Conservation (phyloP, 1,284 basidiomycete species). For the Xerocomus amazonicus region DNA sequence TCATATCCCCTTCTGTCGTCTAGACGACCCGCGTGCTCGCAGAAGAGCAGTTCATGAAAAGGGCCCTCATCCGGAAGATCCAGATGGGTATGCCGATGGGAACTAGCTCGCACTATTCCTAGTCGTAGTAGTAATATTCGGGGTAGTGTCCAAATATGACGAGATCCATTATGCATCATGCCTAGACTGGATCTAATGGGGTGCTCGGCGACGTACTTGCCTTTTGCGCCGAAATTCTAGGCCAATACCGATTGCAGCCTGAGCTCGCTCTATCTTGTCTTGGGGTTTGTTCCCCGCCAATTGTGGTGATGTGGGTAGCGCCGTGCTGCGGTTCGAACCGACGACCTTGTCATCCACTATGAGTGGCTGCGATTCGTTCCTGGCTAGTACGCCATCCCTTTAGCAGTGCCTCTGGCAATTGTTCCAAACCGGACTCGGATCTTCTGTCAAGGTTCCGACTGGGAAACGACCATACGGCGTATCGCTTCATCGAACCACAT, state of each 20-base stretch:
- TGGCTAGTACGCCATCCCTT: conserved; percentile 20
- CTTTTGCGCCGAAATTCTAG: conserved; percentile 37
- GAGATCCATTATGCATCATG: conserved; percentile 30
- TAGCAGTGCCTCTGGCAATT: conserved; percentile 33
- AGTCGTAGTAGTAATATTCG: conserved; percentile 27
- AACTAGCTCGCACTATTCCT: conserved; percentile 32
- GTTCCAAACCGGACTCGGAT: conserved; percentile 33
- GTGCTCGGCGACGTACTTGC: conserved; percentile 39
- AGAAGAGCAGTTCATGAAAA: conserved; percentile 93
- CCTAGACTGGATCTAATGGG: conserved; percentile 25
- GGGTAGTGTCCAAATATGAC: conserved; percentile 26
- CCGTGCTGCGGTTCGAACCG: conserved; percentile 25
- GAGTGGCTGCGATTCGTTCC: conserved; percentile 32
- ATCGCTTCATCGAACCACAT: conserved; percentile 25
- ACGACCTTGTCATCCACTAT: conserved; percentile 26
- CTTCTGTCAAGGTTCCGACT: conserved; percentile 33
- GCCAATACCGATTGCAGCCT: no score
- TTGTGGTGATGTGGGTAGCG: conserved; percentile 16
- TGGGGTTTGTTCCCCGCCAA: conserved; percentile 23
- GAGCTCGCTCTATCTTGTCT: conserved; percentile 12
- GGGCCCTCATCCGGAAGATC: conserved; percentile 88
- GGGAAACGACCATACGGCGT: conserved; percentile 22
- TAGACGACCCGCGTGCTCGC: conserved; percentile 85
- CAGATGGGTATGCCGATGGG: conserved; percentile 63
- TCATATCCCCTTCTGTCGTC: conserved; percentile 22